Evolutionary conservation across 768 basidiomycete species (phyloP), one percentile per base, ranked within the genome.

Genomic region (Podaxis sp.): DNA sequence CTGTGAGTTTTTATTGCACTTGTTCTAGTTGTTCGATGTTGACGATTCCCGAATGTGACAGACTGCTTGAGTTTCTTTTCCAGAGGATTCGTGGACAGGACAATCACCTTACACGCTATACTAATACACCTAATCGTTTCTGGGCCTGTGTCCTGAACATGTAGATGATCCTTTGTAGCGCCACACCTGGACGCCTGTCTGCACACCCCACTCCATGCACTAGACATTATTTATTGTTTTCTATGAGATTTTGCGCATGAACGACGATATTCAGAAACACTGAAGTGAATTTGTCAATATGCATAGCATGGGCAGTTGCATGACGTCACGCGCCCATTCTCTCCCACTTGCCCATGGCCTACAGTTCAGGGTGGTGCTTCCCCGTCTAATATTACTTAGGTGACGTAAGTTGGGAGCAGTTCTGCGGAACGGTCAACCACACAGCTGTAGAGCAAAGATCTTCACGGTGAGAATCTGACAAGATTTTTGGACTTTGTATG

Each of bases 1-100:
- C 84, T 60, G 92, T 92, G 71, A 66, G 89, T 52, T n/a, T n/a
- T 15, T n/a, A 80, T 3, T 19, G 7, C 22, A 5, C 22, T 52
- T 36, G 2, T 11, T n/a, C n/a, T 15, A 15, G 2, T n/a, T n/a
- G 1, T 33, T 19, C 19, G 24, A 2, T 19, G 19, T 58, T 57
- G 7, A 22, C 9, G 7, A 9, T 11, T 55, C 17, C 33, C 17
- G 13, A 40, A 28, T 33, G 33, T 4, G 0, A 40, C 49, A 72
- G 71, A 72, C 69, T 38, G 71, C 70, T 44, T 71, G 60, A 70
- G 63, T 38, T 60, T 26, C 9, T 28, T 57, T 36, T 36, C 15
- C 9, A 22, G 30, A 24, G 36, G 38, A 59, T 22, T 19, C n/a
- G 19, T 8, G 49, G 56, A 36, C 48, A 22, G 63, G 48, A 24